Evolutionary conservation across 2,329 filamentous ascomycete species (phyloP), one percentile per base, ranked within the genome.

Genomic region (Aureobasidium sp.): DNA sequence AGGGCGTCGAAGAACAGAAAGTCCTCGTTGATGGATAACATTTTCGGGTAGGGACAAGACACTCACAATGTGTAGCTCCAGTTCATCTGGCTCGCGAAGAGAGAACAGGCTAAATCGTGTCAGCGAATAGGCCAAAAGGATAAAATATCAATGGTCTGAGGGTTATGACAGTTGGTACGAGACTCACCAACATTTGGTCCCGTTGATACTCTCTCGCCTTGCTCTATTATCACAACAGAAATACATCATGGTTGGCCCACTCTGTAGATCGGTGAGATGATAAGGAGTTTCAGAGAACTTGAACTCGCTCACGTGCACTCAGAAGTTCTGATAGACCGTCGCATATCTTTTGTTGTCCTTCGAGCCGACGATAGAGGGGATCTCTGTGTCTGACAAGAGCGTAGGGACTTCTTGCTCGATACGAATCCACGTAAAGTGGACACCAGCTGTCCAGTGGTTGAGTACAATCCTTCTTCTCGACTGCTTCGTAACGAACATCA

Each of bases 1-100:
- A 72, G 72, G 71, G 67, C 67, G 24, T 24, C 24, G 24, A 24
- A 24, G 24, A 24, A 24, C 24, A 24, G 24, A 24, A 24, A 24
- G 4, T 24, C 24, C 24, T 24, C 24, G 24, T 24, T 24, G 24
- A 24, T 24, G 24, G 24, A 11, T 17, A 12, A 39, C 14, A 39
- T 17, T 39, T 2, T 39, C 35, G 35, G 17, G 15, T 15, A 3
- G 15, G 3, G 35, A 15, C 33, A 35, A 12, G 9, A 12, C 11
- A 8, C 33, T 35, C 33, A 12, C 14, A 35, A 35, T 35, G 3
- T 14, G 37, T 17, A 19, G 17, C 3, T 40, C 17, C 1, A 15
- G 17, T 40, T n/a, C 37, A 9, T 40, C n/a, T 5, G 15, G 37
- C 27, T 19, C 37, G n/a, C n/a, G 37, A 17, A n/a, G 1, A 8